Evolutionary conservation across 2,329 filamentous ascomycete genomes (phyloP), one percentile per base, ranked within the genome.

Genomic region (Pseudopyrenochaeta lycopersici): DNA sequence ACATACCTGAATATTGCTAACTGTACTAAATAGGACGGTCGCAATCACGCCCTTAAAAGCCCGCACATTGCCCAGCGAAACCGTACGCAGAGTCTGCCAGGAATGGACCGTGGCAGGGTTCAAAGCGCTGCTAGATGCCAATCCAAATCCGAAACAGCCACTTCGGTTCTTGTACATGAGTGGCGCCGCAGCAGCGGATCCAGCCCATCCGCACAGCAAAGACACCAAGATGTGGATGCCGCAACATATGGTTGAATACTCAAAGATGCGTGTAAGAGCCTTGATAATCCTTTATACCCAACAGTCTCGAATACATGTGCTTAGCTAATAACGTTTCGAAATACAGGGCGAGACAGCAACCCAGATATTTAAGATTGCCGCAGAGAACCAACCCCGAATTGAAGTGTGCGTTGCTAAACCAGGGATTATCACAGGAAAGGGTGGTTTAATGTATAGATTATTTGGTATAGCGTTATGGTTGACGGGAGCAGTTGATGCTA

Each of bases 111-210:
- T 76, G 2, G 58, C 50, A 2, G 75, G 70, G 0, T 55, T 81
- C 21, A 62, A 78, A n/a, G 72, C 73, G 0, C 72, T 81, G 1
- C 62, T 67, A 6, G 60, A 72, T 5, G 58, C 72, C 10, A 64
- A 53, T 21, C 47, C 51, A 17, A 42, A 44, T 3, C 66, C 0
- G 43, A 50, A 14, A 48, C 71, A 66, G 39, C 78, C 80, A 0
- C 69, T 83, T 30, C 76, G 77, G 1, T 84, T 83, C 52, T 44
- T 83, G 3, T 84, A 83, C 61, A 74, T 81, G 54, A 85, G 82
- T 57, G 84, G 82, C 2, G 60, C 69, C 2, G 69, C 64, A 1
- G 73, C 75, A 2, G n/a, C 15, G 7, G 49, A 52, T 18, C 42
- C 41, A 35, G 76, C 78, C 56, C 75, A 80, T 1, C 82, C 84